Evolutionary conservation across 2,329 filamentous ascomycete species (phyloP).

Genomic region (Ceratocystis harringtonii): DNA sequence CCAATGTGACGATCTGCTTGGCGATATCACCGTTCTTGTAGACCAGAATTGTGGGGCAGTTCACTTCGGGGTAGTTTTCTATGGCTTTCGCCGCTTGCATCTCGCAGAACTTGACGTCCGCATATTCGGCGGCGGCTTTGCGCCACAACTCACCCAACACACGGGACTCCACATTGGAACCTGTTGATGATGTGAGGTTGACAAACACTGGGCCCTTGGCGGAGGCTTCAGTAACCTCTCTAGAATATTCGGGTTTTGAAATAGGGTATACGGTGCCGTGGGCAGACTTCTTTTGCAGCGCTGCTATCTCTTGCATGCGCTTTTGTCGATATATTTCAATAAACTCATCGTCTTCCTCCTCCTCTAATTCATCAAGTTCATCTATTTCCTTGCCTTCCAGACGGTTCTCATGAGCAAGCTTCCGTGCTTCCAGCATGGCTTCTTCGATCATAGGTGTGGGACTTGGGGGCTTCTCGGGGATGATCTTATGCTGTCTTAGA

Average conservation of each 20-base stretch:
- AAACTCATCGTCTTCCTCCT: slow-evolving; percentile 88
- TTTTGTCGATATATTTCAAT: slow-evolving; percentile 77
- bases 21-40: slow-evolving; percentile 89
- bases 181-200: slow-evolving; percentile 62
- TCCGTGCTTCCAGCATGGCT: slow-evolving; percentile 68
- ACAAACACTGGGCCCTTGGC: slow-evolving; percentile 55
- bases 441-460: slow-evolving; percentile 94
- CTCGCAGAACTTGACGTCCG: slow-evolving; percentile 95
- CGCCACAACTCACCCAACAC: slow-evolving; percentile 76
- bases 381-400: slow-evolving; percentile 89
- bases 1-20: slow-evolving; percentile 80
- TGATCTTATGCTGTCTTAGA: slow-evolving; percentile 86
- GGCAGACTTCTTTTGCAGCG: slow-evolving; percentile 58
- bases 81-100: slow-evolving; percentile 87
- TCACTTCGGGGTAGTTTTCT: slow-evolving; percentile 86
- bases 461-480: slow-evolving; percentile 93
- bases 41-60: slow-evolving; percentile 84
- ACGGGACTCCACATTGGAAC: slow-evolving; percentile 72
- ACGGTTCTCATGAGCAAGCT: slow-evolving; percentile 78
- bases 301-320: slow-evolving; percentile 67
- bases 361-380: slow-evolving; percentile 84
- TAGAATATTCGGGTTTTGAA: slow-evolving; percentile 83
- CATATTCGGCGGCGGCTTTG: slow-evolving; percentile 68
- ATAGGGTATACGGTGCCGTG: slow-evolving; percentile 88
- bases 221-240: slow-evolving; percentile 84